These are phyloP conservation scores for Phytophthora sojae DNA, from an alignment of 352 stramenopile genomes.

Conservation along the genomic window DNA sequence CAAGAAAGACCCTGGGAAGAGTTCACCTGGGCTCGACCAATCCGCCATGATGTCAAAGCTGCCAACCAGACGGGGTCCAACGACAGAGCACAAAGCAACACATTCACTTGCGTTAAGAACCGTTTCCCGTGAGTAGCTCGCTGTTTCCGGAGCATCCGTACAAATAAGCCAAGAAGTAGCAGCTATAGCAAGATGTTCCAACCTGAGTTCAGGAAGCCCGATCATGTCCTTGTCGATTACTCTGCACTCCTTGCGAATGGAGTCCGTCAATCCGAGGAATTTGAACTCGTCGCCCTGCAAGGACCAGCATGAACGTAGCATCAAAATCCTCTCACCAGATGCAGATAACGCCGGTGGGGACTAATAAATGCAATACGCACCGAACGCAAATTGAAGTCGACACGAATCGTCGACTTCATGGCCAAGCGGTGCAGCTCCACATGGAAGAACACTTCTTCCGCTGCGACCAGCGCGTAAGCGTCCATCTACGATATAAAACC, in stretches of 20 bases:
- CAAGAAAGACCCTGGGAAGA: conserved; percentile 52
- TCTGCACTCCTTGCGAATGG: conserved; percentile 66
- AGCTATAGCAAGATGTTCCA: conserved; percentile 10
- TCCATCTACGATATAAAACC: conserved; percentile 59
- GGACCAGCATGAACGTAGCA: conserved; percentile 16
- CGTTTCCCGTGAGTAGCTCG: conserved; percentile 9
- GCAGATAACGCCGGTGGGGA: neutral
- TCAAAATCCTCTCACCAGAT: conserved; percentile 26
- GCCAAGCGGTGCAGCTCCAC: conserved; percentile 64
- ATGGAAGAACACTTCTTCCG: conserved; percentile 74
- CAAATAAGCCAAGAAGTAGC: conserved; percentile 26
- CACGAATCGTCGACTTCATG: conserved; percentile 58
- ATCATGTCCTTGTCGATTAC: conserved; percentile 70
- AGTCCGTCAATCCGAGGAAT: conserved; percentile 74
- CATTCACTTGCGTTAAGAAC: conserved; percentile 35
- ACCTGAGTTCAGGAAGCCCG: conserved; percentile 73
- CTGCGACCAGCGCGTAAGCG: conserved; percentile 64
- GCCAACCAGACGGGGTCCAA: conserved; percentile 19
- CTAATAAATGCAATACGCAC: conserved; percentile 38
- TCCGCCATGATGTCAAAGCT: conserved; percentile 79
- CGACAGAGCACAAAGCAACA: conserved; percentile 8
- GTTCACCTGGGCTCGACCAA: conserved; percentile 57
- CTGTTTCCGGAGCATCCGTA: conserved; percentile 24
- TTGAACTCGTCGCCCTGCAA: conserved; percentile 68
- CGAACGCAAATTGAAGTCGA: conserved; percentile 77